Evolutionary conservation across 1,139 yeast genomes (phyloP), one percentile per base, ranked within the genome.

Genomic region (Yamadazyma oceani): DNA sequence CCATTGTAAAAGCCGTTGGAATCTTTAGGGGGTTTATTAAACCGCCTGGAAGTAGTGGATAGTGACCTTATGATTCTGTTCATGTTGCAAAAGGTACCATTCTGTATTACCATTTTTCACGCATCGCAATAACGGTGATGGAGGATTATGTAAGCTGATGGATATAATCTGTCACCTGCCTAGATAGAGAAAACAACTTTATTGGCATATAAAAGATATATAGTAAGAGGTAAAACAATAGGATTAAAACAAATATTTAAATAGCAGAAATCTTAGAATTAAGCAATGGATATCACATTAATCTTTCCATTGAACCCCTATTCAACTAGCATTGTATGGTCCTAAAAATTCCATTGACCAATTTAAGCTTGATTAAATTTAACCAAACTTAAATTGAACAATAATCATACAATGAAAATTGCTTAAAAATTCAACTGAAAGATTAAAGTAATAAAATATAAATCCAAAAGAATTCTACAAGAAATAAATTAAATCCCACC

Each of bases 241-340:
- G 33, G 26, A 30, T 22, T 13, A 17, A 30, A 30, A 29, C 22
- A 19, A 29, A 21, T 15, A 27, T 27, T 19, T 19, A 27, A 27
- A 27, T 17, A 27, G 30, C 30, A 26, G 31, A 33, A 21, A 27
- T 27, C 30, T 27, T 27, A 27, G 30, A 27, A 27, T 27, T 27
- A 27, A 27, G 30, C 30, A 29, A 34, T 17, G 27, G 36, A 36
- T 27, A 42, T 45, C 41, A 39, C 48, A 37, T 30, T 42, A 45
- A 38, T 39, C 42, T 39, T 42, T 45, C 51, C 41, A 44, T 45
- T 48, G 46, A 38, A 46, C 41, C 51, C 50, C 53, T 44, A 46
- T 43, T 46, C 49, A 48, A 46, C 53, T 48, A 42, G 41, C 51
- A 49, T 48, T 39, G 50, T 49, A 49, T 47, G 45, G 39, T 32